These are phyloP conservation scores for Lepidium sativum DNA, from an alignment of 345 rosid species.

Conservation along the genomic window DNA sequence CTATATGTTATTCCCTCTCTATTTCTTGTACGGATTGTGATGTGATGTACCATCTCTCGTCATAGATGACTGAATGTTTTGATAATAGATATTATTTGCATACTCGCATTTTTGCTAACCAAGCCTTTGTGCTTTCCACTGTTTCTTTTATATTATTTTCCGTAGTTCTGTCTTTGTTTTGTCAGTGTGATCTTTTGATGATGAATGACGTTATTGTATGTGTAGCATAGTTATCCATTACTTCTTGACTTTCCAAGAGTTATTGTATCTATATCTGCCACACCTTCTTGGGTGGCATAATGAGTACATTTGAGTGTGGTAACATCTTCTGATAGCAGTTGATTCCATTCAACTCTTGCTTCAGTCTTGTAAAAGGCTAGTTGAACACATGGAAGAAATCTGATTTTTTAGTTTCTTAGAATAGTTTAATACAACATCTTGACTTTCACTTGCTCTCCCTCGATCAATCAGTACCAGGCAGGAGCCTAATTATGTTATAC, in stretches of 20 bases:
- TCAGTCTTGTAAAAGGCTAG: neutral
- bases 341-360: neutral
- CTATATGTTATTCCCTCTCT: constrained; percentile 11
- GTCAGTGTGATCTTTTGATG: neutral
- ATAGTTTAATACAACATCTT: neutral
- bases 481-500: constrained; percentile 3
- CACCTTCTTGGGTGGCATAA: neutral
- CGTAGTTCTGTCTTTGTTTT: constrained; percentile 1
- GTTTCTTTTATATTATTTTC: neutral
- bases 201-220: constrained; percentile 5
- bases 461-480: neutral
- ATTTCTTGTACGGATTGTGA: constrained; percentile 11
- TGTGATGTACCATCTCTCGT: neutral
- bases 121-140: constrained; percentile 8
- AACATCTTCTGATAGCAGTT: neutral
- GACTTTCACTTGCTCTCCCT: neutral
- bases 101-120: neutral
- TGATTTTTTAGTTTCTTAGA: neutral
- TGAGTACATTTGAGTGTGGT: constrained; percentile 6
- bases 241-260: neutral
- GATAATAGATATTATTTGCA: neutral
- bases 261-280: constrained; percentile 2
- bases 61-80: constrained; percentile 7
- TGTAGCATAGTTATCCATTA: neutral
- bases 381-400: neutral